Conservation (phyloP, 768 basidiomycete genomes). For the Strobilomyces echinocephalus region DNA sequence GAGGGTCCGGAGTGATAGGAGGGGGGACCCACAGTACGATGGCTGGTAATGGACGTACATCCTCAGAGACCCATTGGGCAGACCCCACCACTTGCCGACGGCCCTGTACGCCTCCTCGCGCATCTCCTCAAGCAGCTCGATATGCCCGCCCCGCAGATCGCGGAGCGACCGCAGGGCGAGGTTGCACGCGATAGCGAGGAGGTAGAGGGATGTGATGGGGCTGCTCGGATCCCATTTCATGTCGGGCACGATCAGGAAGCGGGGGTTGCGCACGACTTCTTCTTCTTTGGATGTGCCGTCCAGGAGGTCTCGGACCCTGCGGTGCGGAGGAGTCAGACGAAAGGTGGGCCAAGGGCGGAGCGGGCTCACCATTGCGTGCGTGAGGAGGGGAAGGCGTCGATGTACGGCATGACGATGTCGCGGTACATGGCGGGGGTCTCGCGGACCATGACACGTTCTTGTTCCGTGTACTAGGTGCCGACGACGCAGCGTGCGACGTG, state of each 20-base stretch:
- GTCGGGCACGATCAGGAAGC: slow-evolving; percentile 84
- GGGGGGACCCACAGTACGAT: slow-evolving; percentile 68
- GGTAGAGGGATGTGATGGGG: slow-evolving; percentile 64
- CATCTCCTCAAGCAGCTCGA: slow-evolving; percentile 65
- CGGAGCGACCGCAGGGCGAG: slow-evolving; percentile 64
- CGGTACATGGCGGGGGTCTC: slow-evolving; percentile 82
- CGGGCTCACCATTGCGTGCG: slow-evolving; percentile 71
- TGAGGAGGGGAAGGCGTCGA: slow-evolving; percentile 64
- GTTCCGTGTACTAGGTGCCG: slow-evolving; percentile 61
- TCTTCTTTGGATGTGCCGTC: slow-evolving; percentile 69
- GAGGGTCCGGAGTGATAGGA: not conserved
- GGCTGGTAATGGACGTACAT: slow-evolving; percentile 95
- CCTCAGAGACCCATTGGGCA: slow-evolving; percentile 58
- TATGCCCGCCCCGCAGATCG: slow-evolving; percentile 59
- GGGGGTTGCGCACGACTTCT: slow-evolving; percentile 58
- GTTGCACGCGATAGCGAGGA: slow-evolving; percentile 71
- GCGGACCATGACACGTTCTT: slow-evolving; percentile 63
- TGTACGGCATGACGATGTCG: slow-evolving; percentile 69
- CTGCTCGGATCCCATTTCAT: slow-evolving; percentile 94
- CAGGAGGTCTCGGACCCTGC: slow-evolving; percentile 84
- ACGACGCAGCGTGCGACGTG: not conserved
- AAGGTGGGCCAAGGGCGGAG: not conserved
- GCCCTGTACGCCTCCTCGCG: slow-evolving; percentile 47
- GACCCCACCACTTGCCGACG: slow-evolving; percentile 61
- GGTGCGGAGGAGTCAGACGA: not conserved